phyloP scores from a whole-genome alignment of 192 early-diverging fungal genomes.

The Backusella morwellensis region DNA sequence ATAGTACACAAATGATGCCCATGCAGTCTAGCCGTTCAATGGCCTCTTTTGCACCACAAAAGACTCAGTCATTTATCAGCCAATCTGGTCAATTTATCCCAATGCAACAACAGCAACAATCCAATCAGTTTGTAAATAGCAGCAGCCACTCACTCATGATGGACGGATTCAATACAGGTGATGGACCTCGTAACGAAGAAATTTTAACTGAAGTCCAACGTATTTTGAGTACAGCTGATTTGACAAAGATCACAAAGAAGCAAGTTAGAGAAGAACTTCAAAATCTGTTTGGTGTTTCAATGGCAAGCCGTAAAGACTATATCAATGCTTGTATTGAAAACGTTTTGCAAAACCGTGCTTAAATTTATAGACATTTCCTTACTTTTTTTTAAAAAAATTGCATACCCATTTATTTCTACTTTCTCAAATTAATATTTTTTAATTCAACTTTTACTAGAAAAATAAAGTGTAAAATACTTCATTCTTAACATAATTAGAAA shows the following conservation, averaged over 20 bases:
- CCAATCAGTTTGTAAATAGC: neutral
- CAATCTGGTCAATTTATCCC: slow-evolving; percentile 13
- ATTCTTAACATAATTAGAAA: neutral
- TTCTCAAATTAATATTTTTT: neutral
- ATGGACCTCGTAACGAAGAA: slow-evolving; percentile 60
- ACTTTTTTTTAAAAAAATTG: neutral
- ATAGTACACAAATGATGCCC: slow-evolving; percentile 11
- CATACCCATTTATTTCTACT: neutral
- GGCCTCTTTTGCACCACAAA: neutral
- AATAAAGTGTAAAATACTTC: slow-evolving; percentile 5
- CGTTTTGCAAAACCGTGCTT: slow-evolving; percentile 42
- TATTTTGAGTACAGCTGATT: slow-evolving; percentile 66
- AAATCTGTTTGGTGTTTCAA: slow-evolving; percentile 74
- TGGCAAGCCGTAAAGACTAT: slow-evolving; percentile 76
- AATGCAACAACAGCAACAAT: neutral
- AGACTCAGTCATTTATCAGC: neutral
- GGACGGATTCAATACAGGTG: slow-evolving; percentile 15
- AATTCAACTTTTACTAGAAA: neutral
- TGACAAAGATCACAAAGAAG: slow-evolving; percentile 84
- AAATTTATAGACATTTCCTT: slow-evolving; percentile 12
- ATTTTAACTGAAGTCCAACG: slow-evolving; percentile 68
- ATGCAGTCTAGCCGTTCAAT: slow-evolving; percentile 7
- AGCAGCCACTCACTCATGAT: slow-evolving; percentile 18
- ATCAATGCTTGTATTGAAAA: slow-evolving; percentile 90
- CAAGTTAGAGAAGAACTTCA: slow-evolving; percentile 75